A percentile compares a stretch with the other conserved stretches of the same genome.
phyloP scores from a whole-genome alignment of 2,329 filamentous ascomycete species.

The Colletotrichum cuscutae region DNA sequence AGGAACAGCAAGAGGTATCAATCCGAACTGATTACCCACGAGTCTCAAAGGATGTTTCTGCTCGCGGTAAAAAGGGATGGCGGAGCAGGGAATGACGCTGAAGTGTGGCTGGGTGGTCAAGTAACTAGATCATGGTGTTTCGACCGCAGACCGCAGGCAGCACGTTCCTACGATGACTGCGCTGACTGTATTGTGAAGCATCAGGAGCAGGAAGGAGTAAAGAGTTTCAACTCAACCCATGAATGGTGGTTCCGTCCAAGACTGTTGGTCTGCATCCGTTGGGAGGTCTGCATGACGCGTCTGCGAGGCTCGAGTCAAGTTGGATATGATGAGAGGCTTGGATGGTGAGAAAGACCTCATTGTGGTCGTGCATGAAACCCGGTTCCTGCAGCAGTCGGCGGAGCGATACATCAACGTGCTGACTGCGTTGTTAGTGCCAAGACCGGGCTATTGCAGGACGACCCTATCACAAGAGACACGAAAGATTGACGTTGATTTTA shows the following conservation, averaged over 20 bases:
- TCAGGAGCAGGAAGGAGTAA: not conserved
- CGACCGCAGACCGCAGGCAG: not conserved
- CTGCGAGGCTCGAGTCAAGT: conserved; percentile 15
- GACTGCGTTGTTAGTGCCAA: conserved; percentile 18
- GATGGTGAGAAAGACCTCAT: not conserved
- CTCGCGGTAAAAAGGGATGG: not conserved
- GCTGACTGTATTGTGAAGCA: not conserved
- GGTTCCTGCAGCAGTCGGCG: conserved; percentile 31
- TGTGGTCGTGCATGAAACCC: conserved; percentile 24
- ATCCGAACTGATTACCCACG: conserved; percentile 9
- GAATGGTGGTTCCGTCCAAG: conserved; percentile 1
- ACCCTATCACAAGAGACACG: not conserved
- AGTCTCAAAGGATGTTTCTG: not conserved
- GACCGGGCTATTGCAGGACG: not conserved
- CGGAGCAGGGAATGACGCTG: not conserved
- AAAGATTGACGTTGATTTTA: not conserved
- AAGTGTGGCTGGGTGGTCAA: not conserved
- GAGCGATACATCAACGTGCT: conserved; percentile 3
- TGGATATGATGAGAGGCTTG: conserved; percentile 19
- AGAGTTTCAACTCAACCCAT: conserved; percentile 7
- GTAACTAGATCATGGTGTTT: not conserved
- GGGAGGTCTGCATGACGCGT: conserved; percentile 14
- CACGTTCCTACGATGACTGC: not conserved
- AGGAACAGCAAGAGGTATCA: not conserved
- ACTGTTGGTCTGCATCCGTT: not conserved